These are phyloP conservation scores for Saccharomycopsis sp. DNA, from an alignment of 805 yeast genomes.

Conservation along the genomic window DNA sequence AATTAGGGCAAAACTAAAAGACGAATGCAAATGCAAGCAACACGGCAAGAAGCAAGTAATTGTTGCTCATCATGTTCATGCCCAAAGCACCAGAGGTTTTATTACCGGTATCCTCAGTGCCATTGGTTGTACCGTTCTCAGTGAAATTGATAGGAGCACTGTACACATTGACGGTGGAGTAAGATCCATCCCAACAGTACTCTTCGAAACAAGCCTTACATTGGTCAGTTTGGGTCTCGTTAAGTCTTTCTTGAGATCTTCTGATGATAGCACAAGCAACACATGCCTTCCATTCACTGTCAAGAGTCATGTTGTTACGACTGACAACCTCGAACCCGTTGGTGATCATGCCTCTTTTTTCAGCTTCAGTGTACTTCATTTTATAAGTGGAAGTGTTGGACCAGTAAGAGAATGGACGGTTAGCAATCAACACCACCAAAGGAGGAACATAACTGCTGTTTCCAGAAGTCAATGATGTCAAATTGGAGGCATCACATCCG, in stretches of 20 bases:
- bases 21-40: conserved; percentile 2
- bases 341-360: conserved; percentile 51
- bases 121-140: conserved; percentile 14
- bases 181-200: conserved; percentile 73
- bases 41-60: background rate
- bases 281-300: conserved; percentile 64
- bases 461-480: conserved; percentile 41
- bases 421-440: conserved; percentile 70
- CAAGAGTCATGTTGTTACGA: conserved; percentile 60
- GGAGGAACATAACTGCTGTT: conserved; percentile 47
- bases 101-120: background rate
- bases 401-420: conserved; percentile 54
- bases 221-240: conserved; percentile 51
- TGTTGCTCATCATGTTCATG: background rate
- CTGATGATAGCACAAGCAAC: conserved; percentile 78
- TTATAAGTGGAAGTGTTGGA: conserved; percentile 72
- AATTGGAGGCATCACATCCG: conserved; percentile 67
- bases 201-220: conserved; percentile 63
- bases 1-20: background rate
- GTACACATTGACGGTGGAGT: background rate
- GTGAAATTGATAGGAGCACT: conserved; percentile 13
- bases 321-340: conserved; percentile 73
- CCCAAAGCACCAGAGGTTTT: conserved; percentile 1
- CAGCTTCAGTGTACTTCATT: conserved; percentile 52
- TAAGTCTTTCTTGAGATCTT: conserved; percentile 66